phyloP scores from a whole-genome alignment of 306 rosid species.

The Spatholobus suberectus region DNA sequence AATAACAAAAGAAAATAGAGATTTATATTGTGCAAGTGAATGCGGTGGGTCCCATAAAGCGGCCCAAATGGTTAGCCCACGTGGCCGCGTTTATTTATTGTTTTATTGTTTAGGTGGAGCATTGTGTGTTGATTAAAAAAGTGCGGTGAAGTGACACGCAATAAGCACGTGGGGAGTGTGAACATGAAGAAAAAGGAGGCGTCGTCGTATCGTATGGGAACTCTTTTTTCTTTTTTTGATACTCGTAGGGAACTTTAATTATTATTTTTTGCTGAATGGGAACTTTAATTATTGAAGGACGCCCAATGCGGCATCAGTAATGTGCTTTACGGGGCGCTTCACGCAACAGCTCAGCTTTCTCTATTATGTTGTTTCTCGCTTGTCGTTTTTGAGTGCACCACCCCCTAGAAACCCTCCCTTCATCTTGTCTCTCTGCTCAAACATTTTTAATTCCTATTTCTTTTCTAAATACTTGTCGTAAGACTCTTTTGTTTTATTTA shows the following conservation, averaged over 20 bases:
- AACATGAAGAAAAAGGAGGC: background rate
- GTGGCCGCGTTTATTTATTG: background rate
- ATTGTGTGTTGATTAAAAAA: background rate
- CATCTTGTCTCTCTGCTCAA: background rate
- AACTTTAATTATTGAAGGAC: constrained; percentile 11
- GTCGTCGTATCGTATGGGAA: constrained; percentile 5
- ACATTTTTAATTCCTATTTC: background rate
- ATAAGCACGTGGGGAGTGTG: constrained; percentile 23
- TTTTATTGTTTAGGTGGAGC: background rate
- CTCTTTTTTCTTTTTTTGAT: too few relatives aligned
- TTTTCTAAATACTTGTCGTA: background rate
- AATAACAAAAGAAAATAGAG: too few relatives aligned
- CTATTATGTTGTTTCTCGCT: background rate
- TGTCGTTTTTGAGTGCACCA: background rate
- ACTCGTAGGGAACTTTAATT: background rate
- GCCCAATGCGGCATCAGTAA: background rate
- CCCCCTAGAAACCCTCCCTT: background rate
- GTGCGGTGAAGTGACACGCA: background rate
- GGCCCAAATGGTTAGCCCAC: background rate
- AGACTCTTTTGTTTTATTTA: background rate
- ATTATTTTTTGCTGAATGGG: too few relatives aligned
- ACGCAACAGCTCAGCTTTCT: background rate
- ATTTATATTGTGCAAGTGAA: background rate
- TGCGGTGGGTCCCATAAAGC: background rate
- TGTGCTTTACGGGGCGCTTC: background rate